Percentiles rank a stretch among this genome's conserved stretches.
Conservation (phyloP, 2,329 filamentous ascomycete species). For the Verticillium klebahnii region DNA sequence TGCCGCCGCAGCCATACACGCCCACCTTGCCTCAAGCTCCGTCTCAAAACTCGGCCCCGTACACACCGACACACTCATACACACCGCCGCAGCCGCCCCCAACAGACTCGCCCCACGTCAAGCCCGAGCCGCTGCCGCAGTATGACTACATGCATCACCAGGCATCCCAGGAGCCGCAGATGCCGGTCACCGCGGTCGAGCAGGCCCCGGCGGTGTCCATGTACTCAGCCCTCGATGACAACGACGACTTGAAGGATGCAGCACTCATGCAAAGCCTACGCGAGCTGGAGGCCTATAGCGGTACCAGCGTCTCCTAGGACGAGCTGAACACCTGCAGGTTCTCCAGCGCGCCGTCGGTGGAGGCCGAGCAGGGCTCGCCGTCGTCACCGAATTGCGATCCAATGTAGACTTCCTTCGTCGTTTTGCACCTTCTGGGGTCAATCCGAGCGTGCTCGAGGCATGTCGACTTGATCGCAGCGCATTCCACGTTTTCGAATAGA, state of each 20-base stretch:
- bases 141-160: constrained; percentile 11
- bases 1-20: constrained; percentile 15
- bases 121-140: constrained; percentile 7
- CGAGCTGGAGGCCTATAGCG: constrained; percentile 13
- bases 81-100: constrained; percentile 11
- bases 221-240: constrained; percentile 9
- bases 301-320: constrained; percentile 3
- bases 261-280: constrained; percentile 13
- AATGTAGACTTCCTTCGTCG: not conserved
- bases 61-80: constrained; percentile 17
- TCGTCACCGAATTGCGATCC: not conserved
- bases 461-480: not conserved
- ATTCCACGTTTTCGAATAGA: not conserved
- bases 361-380: not conserved
- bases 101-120: constrained; percentile 17
- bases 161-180: constrained; percentile 14
- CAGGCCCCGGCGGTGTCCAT: constrained; percentile 2
- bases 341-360: not conserved
- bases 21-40: constrained; percentile 4
- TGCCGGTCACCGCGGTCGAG: constrained; percentile 2
- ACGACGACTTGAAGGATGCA: constrained; percentile 10
- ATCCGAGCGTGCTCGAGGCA: not conserved
- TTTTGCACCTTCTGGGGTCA: not conserved
- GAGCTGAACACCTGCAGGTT: not conserved
- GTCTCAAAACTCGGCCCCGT: not conserved